Base-by-base conservation (phyloP, 2,329 filamentous ascomycete species). In the Colletotrichum agaves region DNA sequence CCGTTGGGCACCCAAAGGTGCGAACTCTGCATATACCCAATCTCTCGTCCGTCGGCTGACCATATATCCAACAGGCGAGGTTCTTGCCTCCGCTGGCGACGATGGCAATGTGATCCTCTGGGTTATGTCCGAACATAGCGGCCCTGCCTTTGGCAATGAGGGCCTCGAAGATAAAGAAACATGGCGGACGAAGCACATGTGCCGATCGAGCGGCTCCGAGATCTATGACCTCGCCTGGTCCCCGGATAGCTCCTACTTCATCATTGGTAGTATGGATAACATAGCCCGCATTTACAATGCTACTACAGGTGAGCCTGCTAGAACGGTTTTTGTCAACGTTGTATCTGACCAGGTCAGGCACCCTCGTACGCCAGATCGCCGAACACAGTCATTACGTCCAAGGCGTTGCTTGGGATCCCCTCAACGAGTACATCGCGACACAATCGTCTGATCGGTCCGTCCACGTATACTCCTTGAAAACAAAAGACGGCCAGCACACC, bases 171-270 rank as follows among this genome's bases (percentile, higher is more conserved):
- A 99, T 78, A 97, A 97, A 80, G 96, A 99, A 80, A 93, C 93
- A 72, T 99, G 96, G 96, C 87, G 95, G 70, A 92, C 95, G 70
- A 98, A 97, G 82, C 93, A 97, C 78, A 98, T 98, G 96, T 98
- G 94, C 80, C 90, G 96, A 70, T 97, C 94, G 50, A 93, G 92
- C 70, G 95, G 94, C 39, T 93, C 94, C 11, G 96, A 99, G 79
- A 98, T 99, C 72, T 99, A 99, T 81, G 96, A 99, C 79, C 83
- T 99, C 64, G 96, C 96, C 57, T 99, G 96, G 97, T 98, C 96
- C 55, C 97, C 97, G n/a, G 96, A 99, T 79, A 94, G 93, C 43
- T 84, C 90, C 43, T 96, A 97, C 82, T 97, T 99, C 83, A 98
- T 99, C 74, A 98, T 97, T 23, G 96, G 96, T 43, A 98, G 96